Percentiles rank a stretch among this genome's conserved stretches.
Evolutionary conservation across 305 asterid genomes (phyloP).

Genomic region (Ajuga reptans): DNA sequence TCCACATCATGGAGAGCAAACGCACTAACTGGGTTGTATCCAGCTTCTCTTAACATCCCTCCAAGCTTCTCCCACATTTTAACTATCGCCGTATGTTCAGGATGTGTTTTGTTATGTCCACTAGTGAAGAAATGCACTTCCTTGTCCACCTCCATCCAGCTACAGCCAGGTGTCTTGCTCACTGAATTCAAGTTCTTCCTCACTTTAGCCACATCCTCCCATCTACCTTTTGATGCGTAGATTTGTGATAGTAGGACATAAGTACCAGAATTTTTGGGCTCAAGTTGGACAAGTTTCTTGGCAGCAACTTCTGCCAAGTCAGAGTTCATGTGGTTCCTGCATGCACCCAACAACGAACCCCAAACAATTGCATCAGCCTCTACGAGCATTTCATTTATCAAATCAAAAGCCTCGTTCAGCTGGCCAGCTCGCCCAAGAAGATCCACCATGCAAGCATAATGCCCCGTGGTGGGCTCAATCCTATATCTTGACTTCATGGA

Average conservation of each 20-base stretch:
- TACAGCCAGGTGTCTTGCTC: constrained; percentile 51
- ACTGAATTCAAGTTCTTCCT: constrained; percentile 45
- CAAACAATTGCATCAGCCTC: constrained; percentile 56
- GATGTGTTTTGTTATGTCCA: constrained; percentile 42
- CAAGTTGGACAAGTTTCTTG: constrained; percentile 43
- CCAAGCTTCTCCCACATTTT: constrained; percentile 42
- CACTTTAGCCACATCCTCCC: constrained; percentile 47
- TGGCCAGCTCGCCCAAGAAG: constrained; percentile 58
- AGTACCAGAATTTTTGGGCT: constrained; percentile 56
- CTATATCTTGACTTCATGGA: constrained; percentile 46
- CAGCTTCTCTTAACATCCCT: constrained; percentile 43
- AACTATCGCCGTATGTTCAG: constrained; percentile 38
- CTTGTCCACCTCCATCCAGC: constrained; percentile 67
- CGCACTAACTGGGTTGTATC: constrained; percentile 52
- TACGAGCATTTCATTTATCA: constrained; percentile 46
- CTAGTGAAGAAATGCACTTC: constrained; percentile 59
- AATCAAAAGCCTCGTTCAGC: constrained; percentile 44
- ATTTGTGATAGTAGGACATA: constrained; percentile 52
- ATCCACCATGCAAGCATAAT: constrained; percentile 69
- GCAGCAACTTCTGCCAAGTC: constrained; percentile 57
- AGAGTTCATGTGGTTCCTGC: constrained; percentile 45
- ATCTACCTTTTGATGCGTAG: constrained; percentile 53
- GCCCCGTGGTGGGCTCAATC: constrained; percentile 44
- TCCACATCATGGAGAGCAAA: constrained; percentile 61
- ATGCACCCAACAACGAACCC: constrained; percentile 71